Conservation (phyloP, 768 basidiomycete genomes). For the Panus rudis region DNA sequence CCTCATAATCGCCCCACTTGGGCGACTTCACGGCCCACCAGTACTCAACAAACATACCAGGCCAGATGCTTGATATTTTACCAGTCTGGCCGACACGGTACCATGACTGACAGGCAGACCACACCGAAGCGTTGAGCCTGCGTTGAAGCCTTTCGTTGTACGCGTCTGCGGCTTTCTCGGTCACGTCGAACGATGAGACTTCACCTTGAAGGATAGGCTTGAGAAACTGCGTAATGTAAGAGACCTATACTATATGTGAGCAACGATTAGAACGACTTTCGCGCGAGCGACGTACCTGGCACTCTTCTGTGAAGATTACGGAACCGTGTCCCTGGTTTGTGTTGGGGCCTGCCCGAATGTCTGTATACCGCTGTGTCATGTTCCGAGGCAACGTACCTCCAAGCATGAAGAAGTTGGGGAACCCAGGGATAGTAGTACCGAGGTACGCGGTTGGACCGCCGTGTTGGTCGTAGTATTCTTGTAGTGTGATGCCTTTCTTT, state of each 20-base stretch:
- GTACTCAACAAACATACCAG: constrained; percentile 3
- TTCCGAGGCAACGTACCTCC: constrained; percentile 14
- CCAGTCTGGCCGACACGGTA: constrained; percentile 8
- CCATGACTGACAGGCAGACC: constrained; percentile 8
- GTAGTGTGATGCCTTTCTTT: constrained; percentile 15
- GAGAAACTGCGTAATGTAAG: constrained; percentile 12
- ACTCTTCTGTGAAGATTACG: constrained; percentile 15
- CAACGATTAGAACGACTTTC: neutral
- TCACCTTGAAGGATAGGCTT: constrained; percentile 7
- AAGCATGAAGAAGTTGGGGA: constrained; percentile 30
- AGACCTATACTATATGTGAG: constrained; percentile 1
- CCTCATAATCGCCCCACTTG: constrained; percentile 9
- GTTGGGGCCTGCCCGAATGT: constrained; percentile 14
- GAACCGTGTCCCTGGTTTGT: constrained; percentile 15
- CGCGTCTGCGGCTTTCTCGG: constrained; percentile 8
- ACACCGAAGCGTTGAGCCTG: neutral
- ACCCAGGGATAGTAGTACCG: constrained; percentile 28
- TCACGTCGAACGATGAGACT: constrained; percentile 19
- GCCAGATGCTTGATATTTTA: constrained; percentile 11
- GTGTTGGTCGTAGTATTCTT: constrained; percentile 22
- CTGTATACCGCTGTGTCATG: neutral
- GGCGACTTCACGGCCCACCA: constrained; percentile 9
- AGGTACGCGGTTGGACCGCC: constrained; percentile 28
- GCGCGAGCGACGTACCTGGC: constrained; percentile 10
- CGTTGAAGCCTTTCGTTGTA: constrained; percentile 21